These are phyloP conservation scores for Gyromitra esculenta DNA, from an alignment of 2,329 filamentous ascomycete genomes.

Conservation along the genomic window DNA sequence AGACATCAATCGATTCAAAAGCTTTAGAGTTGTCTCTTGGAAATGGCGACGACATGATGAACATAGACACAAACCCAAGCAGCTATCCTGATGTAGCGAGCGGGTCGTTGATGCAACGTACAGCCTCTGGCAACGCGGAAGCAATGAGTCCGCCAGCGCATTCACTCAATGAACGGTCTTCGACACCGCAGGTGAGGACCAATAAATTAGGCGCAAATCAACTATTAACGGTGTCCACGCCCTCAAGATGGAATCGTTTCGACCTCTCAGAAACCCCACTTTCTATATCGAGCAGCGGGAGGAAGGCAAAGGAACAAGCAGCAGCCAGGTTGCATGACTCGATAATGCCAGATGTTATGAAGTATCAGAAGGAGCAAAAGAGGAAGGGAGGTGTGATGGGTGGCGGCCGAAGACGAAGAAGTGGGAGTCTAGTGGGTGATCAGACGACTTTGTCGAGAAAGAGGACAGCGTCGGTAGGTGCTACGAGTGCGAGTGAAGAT, in stretches of 20 bases:
- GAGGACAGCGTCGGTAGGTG: constrained; percentile 60
- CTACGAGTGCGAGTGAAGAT: constrained; percentile 59
- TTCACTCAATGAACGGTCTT: constrained; percentile 7
- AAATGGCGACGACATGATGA: constrained; percentile 61
- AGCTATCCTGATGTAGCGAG: background rate
- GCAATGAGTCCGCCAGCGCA: background rate
- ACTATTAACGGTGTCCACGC: constrained; percentile 27
- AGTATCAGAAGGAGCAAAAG: constrained; percentile 95
- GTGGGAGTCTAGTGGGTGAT: constrained; percentile 55
- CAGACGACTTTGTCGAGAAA: constrained; percentile 59
- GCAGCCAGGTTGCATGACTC: constrained; percentile 75
- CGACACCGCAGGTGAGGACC: background rate
- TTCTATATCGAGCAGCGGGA: constrained; percentile 72
- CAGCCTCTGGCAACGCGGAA: background rate
- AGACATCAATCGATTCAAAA: constrained; percentile 80
- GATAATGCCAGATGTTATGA: constrained; percentile 81
- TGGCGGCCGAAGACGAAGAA: constrained; percentile 65
- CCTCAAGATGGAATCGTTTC: constrained; percentile 37
- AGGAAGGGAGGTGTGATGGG: constrained; percentile 74
- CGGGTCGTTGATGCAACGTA: background rate
- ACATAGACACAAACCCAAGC: constrained; percentile 9
- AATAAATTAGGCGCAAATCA: constrained; percentile 2
- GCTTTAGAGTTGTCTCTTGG: constrained; percentile 73
- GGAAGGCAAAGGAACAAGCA: constrained; percentile 88
- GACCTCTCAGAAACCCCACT: constrained; percentile 72